Evolutionary conservation across 768 basidiomycete species (phyloP).

Genomic region (Leccinum fibrillosum): DNA sequence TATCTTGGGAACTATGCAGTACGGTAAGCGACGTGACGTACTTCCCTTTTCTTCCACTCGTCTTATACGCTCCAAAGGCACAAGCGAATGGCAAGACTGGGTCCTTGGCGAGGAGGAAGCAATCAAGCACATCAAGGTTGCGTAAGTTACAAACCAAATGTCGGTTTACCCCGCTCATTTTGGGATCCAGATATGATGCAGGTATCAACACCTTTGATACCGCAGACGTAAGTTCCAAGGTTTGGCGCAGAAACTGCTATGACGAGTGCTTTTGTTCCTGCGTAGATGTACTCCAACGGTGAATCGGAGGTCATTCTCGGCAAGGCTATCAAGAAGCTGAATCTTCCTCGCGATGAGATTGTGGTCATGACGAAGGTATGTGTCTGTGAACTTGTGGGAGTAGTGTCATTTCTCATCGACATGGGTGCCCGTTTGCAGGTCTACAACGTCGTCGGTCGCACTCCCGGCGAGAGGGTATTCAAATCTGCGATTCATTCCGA

Average conservation of each 20-base stretch:
- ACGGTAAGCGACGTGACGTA: slow-evolving; percentile 5
- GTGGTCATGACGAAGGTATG: slow-evolving; percentile 74
- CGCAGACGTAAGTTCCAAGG: slow-evolving; percentile 26
- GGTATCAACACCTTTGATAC: slow-evolving; percentile 36
- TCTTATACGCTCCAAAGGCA: slow-evolving; percentile 3
- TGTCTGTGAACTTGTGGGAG: neutral
- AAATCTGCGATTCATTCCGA: slow-evolving; percentile 2
- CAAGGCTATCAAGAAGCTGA: slow-evolving; percentile 63
- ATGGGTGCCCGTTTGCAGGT: slow-evolving; percentile 24
- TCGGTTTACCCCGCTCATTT: neutral
- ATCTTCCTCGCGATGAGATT: slow-evolving; percentile 67
- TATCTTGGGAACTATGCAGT: slow-evolving; percentile 5
- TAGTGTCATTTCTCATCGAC: neutral
- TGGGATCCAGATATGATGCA: slow-evolving; percentile 29
- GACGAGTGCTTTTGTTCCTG: neutral
- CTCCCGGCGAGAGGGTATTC: slow-evolving; percentile 12
- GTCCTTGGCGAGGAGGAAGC: slow-evolving; percentile 45
- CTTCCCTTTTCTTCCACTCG: neutral
- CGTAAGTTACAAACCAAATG: slow-evolving; percentile 28
- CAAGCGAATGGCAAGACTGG: slow-evolving; percentile 47
- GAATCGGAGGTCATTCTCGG: slow-evolving; percentile 67
- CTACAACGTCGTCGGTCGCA: slow-evolving; percentile 40
- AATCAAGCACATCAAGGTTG: slow-evolving; percentile 45
- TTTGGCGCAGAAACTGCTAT: neutral
- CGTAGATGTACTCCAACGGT: slow-evolving; percentile 63